Percentiles rank a stretch among this genome's conserved stretches.
Conservation (phyloP, 129 eudicot genomes). For the Pittosporum tobira region DNA sequence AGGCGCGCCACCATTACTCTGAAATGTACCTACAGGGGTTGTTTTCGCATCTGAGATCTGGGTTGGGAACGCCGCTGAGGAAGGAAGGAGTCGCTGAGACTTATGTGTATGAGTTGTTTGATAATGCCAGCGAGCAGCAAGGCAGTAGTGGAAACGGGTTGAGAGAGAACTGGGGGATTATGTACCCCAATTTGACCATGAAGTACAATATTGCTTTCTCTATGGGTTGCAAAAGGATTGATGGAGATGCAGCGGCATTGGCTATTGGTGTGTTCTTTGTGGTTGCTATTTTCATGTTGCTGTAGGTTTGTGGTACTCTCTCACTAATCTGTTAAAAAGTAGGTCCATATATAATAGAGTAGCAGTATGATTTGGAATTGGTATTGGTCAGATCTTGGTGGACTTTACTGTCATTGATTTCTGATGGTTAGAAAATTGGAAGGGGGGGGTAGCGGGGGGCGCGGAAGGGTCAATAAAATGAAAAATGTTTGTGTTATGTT, state of each 20-base stretch:
- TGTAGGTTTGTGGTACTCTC: not conserved
- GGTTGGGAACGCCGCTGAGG: slow-evolving; percentile 66
- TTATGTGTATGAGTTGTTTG: slow-evolving; percentile 70
- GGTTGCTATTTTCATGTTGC: slow-evolving; percentile 5
- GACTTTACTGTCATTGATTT: not conserved
- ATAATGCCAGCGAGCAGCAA: slow-evolving; percentile 17
- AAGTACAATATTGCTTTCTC: slow-evolving; percentile 30
- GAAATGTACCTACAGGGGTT: slow-evolving; percentile 62
- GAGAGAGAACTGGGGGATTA: slow-evolving; percentile 33
- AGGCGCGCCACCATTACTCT: slow-evolving; percentile 37
- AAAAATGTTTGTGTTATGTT: not conserved
- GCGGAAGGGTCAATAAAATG: not conserved
- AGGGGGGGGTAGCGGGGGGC: not conserved
- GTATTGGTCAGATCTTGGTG: not conserved
- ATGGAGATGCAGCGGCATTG: not conserved
- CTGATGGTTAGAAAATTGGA: not conserved
- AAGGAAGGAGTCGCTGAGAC: slow-evolving; percentile 61
- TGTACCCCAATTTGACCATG: slow-evolving; percentile 37
- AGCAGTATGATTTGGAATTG: not conserved
- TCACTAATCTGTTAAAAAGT: not conserved
- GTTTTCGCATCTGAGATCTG: slow-evolving; percentile 46
- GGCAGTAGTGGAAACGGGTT: not conserved
- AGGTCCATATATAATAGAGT: not conserved
- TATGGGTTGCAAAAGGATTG: not conserved
- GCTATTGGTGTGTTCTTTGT: slow-evolving; percentile 1